Evolutionary conservation across 345 rosid species (phyloP).

Genomic region (Acer campestre): DNA sequence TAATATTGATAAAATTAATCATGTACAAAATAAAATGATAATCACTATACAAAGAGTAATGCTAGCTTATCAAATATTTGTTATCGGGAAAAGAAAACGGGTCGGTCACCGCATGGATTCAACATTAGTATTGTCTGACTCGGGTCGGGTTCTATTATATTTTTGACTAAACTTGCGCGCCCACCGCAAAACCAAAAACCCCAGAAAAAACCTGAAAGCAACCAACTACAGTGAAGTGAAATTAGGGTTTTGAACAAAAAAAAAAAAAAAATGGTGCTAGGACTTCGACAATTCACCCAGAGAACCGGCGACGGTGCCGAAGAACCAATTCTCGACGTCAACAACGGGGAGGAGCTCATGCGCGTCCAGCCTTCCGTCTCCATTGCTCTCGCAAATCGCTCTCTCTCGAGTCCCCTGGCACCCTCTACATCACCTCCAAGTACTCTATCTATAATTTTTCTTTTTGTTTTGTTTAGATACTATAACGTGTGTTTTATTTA

Average conservation of each 20-base stretch:
- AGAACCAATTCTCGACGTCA: conserved; percentile 61
- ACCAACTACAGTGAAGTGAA: neutral
- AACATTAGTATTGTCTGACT: neutral
- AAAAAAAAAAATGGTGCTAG: conserved; percentile 58
- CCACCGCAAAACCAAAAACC: neutral
- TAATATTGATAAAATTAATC: no score
- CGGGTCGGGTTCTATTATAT: neutral
- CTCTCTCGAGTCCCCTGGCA: no score
- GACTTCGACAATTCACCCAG: conserved; percentile 64
- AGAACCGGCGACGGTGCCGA: conserved; percentile 62
- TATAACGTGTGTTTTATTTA: no score
- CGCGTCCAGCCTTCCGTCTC: conserved; percentile 70
- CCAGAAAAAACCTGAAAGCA: conserved; percentile 19
- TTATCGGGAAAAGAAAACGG: neutral
- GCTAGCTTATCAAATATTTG: no score
- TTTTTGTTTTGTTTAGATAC: no score
- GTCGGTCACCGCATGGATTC: neutral
- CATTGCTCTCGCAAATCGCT: no score
- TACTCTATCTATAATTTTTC: no score
- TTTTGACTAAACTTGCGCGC: no score
- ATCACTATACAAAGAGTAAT: no score
- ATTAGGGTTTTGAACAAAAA: neutral
- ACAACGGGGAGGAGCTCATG: conserved; percentile 78
- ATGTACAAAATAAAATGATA: no score
- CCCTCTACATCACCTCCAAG: no score